Evolutionary conservation across 2,329 filamentous ascomycete genomes (phyloP).

Genomic region (Chalaropsis ovoidea): DNA sequence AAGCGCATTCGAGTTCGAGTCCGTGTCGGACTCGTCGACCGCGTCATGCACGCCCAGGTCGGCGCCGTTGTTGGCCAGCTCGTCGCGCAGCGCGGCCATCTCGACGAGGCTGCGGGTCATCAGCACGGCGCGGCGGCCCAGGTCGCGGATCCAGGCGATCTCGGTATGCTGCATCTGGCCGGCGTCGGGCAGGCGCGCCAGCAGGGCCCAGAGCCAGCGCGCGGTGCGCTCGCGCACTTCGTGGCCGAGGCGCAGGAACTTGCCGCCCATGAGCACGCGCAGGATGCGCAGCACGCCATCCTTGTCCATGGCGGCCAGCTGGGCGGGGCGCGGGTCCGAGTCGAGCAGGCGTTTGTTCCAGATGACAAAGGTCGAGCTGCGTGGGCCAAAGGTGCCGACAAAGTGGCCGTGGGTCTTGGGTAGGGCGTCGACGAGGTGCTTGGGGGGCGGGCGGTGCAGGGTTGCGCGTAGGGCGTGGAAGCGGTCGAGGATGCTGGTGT

Average conservation of each 20-base stretch:
- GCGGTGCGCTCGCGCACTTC: conserved; percentile 57
- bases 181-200: conserved; percentile 62
- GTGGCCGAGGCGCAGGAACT: conserved; percentile 50
- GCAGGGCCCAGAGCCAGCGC: conserved; percentile 74
- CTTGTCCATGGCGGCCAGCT: conserved; percentile 56
- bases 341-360: conserved; percentile 46
- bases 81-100: conserved; percentile 41
- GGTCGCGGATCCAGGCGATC: conserved; percentile 63
- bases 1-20: conserved; percentile 26
- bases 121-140: conserved; percentile 65
- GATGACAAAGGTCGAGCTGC: conserved; percentile 39
- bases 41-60: conserved; percentile 38
- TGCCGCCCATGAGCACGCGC: conserved; percentile 53
- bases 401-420: conserved; percentile 44
- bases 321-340: conserved; percentile 48
- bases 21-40: conserved; percentile 39
- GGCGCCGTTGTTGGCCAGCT: conserved; percentile 31
- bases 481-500: conserved; percentile 51
- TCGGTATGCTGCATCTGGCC: conserved; percentile 68
- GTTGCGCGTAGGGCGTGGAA: conserved; percentile 55
- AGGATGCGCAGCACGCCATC: conserved; percentile 57
- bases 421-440: conserved; percentile 44
- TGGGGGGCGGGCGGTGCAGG: conserved; percentile 48
- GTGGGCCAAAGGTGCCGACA: conserved; percentile 45
- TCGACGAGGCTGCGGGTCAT: conserved; percentile 47